phyloP scores from a whole-genome alignment of 1,284 basidiomycete species.

The Pseudozyma thailandica region DNA sequence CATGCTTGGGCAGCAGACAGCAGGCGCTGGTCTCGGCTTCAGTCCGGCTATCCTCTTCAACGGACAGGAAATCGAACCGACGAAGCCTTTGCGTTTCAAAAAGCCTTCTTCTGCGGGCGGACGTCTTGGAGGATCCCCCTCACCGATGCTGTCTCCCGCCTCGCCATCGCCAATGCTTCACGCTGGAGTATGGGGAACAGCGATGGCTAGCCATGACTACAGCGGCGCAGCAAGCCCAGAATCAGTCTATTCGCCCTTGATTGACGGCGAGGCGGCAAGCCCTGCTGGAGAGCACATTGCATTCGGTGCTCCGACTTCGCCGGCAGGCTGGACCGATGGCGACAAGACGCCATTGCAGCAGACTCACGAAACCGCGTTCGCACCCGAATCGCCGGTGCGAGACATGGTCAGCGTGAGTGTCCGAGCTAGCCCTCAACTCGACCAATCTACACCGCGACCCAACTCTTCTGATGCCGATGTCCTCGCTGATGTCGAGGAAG shows the following conservation, averaged over 20 bases:
- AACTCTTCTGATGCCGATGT: slow-evolving; percentile 11
- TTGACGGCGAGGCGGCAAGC: slow-evolving; percentile 10
- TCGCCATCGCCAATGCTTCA: slow-evolving; percentile 48
- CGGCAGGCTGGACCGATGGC: neutral
- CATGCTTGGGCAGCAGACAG: slow-evolving; percentile 9
- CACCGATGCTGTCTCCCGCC: slow-evolving; percentile 13
- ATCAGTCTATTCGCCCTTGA: slow-evolving; percentile 20
- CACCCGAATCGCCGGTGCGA: neutral
- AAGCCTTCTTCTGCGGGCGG: slow-evolving; percentile 35
- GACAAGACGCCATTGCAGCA: neutral
- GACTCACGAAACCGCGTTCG: slow-evolving; percentile 6
- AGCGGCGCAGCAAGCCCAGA: slow-evolving; percentile 6
- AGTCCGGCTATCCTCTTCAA: slow-evolving; percentile 47
- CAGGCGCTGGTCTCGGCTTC: slow-evolving; percentile 19
- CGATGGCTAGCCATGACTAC: neutral
- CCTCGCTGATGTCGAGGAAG: slow-evolving; percentile 18
- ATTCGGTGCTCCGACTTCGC: slow-evolving; percentile 16
- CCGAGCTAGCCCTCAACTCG: slow-evolving; percentile 13
- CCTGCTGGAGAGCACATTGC: slow-evolving; percentile 30
- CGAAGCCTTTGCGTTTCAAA: slow-evolving; percentile 34
- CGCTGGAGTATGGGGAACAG: slow-evolving; percentile 22
- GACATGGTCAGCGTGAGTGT: slow-evolving; percentile 6
- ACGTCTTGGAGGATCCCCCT: slow-evolving; percentile 32
- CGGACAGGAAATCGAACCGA: slow-evolving; percentile 38
- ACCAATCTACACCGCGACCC: slow-evolving; percentile 27